A percentile compares a stretch with the other conserved stretches of the same genome.
Conservation (phyloP, 495 filamentous ascomycete species). For the Hapsidospora chrysogenum region DNA sequence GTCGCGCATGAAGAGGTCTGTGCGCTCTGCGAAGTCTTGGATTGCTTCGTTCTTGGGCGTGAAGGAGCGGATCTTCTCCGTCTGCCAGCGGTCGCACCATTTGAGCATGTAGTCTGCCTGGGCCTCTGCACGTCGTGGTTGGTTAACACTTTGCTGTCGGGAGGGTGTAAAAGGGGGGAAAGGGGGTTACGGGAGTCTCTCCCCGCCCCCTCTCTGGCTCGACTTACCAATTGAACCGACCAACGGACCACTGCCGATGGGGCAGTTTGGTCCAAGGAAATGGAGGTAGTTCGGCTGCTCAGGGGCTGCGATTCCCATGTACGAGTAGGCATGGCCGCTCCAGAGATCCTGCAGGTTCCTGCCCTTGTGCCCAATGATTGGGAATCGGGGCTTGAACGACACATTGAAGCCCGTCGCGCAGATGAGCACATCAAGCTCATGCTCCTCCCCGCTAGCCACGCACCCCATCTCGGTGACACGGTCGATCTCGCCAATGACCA, state of each 20-base stretch:
- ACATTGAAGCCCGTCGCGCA: constrained; percentile 56
- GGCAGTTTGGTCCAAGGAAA: constrained; percentile 30
- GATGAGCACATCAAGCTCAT: constrained; percentile 45
- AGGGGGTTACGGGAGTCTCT: too few species aligned
- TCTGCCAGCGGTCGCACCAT: constrained; percentile 26
- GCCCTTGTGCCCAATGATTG: constrained; percentile 34
- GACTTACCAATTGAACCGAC: constrained; percentile 27
- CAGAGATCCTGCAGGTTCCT: constrained; percentile 24
- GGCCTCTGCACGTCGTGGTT: too few species aligned
- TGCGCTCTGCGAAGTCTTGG: constrained; percentile 28
- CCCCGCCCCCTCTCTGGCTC: too few species aligned
- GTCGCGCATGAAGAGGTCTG: constrained; percentile 27
- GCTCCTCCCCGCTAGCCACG: constrained; percentile 33
- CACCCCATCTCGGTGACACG: constrained; percentile 42
- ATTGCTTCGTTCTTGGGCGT: constrained; percentile 24
- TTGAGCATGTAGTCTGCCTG: constrained; percentile 27
- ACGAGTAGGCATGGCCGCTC: constrained; percentile 20
- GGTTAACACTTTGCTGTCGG: too few species aligned
- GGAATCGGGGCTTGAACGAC: constrained; percentile 44
- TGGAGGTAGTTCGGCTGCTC: constrained; percentile 31
- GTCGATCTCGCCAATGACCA: constrained; percentile 38
- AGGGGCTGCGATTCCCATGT: constrained; percentile 27
- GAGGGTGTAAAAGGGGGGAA: too few species aligned
- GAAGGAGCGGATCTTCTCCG: constrained; percentile 22
- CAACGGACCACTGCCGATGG: constrained; percentile 31